These are phyloP conservation scores for Pythium phragmiticola DNA, from an alignment of 352 stramenopile genomes.

Conservation along the genomic window DNA sequence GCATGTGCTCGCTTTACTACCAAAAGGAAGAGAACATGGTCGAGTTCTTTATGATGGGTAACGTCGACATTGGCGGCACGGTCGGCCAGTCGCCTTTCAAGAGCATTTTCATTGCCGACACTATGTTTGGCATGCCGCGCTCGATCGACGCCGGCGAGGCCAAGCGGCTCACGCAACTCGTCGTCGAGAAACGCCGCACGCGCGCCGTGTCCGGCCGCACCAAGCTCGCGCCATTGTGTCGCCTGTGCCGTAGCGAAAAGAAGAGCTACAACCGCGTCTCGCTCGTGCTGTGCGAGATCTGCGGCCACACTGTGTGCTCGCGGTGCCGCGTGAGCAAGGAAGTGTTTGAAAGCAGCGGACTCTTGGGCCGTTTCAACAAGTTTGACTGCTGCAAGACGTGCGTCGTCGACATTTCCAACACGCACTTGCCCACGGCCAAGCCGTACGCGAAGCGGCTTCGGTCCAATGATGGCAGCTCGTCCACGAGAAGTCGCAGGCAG, in stretches of 20 bases:
- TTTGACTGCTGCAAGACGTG: slow-evolving; percentile 30
- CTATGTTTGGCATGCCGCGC: slow-evolving; percentile 44
- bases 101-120: slow-evolving; percentile 36
- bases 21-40: slow-evolving; percentile 50
- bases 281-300: slow-evolving; percentile 26
- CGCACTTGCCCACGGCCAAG: slow-evolving; percentile 23
- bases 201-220: slow-evolving; percentile 9
- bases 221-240: slow-evolving; percentile 17
- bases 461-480: not conserved
- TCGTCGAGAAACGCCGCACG: slow-evolving; percentile 7
- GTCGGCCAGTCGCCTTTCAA: slow-evolving; percentile 22
- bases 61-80: slow-evolving; percentile 25
- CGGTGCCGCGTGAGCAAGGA: slow-evolving; percentile 25
- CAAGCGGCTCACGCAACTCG: slow-evolving; percentile 41
- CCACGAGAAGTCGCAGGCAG: too few species aligned
- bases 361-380: slow-evolving; percentile 25
- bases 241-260: slow-evolving; percentile 23
- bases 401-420: slow-evolving; percentile 20
- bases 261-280: slow-evolving; percentile 23
- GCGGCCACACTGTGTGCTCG: slow-evolving; percentile 22
- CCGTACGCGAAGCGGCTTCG: not conserved
- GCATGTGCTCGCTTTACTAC: slow-evolving; percentile 48
- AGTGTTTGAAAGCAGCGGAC: slow-evolving; percentile 25
- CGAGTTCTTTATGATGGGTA: slow-evolving; percentile 48
- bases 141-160: slow-evolving; percentile 48